phyloP scores from a whole-genome alignment of 2,329 filamentous ascomycete genomes.

The Macroventuria anomochaeta region DNA sequence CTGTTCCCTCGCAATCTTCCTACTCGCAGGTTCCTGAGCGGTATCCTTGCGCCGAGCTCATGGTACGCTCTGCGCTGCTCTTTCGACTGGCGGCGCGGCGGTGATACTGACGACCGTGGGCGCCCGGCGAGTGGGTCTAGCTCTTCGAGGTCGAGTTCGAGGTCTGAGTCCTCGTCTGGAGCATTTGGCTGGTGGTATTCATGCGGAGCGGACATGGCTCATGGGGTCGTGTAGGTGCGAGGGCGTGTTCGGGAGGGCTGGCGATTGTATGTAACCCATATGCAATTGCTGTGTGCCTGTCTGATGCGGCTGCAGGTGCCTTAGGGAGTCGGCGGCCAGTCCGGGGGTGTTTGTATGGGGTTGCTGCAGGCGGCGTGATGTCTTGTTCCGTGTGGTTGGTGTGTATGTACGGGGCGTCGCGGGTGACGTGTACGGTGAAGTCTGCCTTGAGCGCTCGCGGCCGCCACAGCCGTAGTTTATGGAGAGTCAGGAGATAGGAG shows the following conservation, averaged over 20 bases:
- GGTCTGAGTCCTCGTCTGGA: slow-evolving; percentile 71
- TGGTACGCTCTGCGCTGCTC: slow-evolving; percentile 43
- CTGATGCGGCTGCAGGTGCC: slow-evolving; percentile 13
- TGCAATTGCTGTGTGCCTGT: slow-evolving; percentile 2
- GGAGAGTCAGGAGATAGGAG: too few relatives aligned
- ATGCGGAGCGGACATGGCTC: slow-evolving; percentile 56
- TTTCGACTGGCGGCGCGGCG: slow-evolving; percentile 37
- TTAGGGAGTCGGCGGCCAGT: slow-evolving; percentile 36
- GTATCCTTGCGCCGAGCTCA: slow-evolving; percentile 65
- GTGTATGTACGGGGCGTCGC: not conserved
- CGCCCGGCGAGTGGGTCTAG: slow-evolving; percentile 67
- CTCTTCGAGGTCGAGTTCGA: slow-evolving; percentile 79
- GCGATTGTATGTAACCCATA: slow-evolving; percentile 1
- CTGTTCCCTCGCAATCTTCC: slow-evolving; percentile 54
- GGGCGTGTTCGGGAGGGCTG: not conserved
- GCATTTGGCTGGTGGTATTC: slow-evolving; percentile 62
- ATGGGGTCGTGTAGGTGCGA: slow-evolving; percentile 25
- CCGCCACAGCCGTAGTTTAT: too few relatives aligned
- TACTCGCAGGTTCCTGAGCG: slow-evolving; percentile 67
- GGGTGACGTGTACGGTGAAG: not conserved
- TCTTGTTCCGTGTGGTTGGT: slow-evolving; percentile 1
- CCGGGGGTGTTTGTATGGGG: slow-evolving; percentile 8
- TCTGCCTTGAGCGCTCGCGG: not conserved
- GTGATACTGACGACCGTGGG: slow-evolving; percentile 29
- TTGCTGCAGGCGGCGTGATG: slow-evolving; percentile 4